These are phyloP conservation scores for Datisca glomerata DNA, from an alignment of 306 rosid species.

Conservation along the genomic window DNA sequence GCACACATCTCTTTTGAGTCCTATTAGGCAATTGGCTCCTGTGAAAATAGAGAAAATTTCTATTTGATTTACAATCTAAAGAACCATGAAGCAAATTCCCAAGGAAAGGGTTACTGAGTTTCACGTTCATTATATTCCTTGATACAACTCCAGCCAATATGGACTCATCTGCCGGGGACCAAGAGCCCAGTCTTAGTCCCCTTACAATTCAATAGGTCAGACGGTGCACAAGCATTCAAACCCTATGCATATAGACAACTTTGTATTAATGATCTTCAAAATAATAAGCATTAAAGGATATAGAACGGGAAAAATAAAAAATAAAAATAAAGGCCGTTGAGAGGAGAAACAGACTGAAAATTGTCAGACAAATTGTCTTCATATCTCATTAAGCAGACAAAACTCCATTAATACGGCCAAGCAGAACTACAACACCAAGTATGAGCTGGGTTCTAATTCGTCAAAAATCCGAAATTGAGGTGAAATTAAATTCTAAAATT, in stretches of 20 bases:
- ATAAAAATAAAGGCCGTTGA: not conserved
- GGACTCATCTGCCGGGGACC: conserved; percentile 36
- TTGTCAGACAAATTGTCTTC: not conserved
- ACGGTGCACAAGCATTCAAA: conserved; percentile 10
- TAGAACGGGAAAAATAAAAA: not conserved
- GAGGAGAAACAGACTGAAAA: not conserved
- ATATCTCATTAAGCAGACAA: not conserved
- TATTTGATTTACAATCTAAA: conserved; percentile 19
- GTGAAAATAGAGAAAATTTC: conserved; percentile 20
- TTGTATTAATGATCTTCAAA: not conserved
- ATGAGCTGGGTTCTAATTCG: too few relatives aligned
- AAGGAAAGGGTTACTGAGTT: conserved; percentile 36
- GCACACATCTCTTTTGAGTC: conserved; percentile 20
- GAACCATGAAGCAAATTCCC: conserved; percentile 39
- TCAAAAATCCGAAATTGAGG: too few relatives aligned
- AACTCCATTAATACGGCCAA: not conserved
- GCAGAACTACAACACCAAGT: not conserved
- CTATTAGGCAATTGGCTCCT: conserved; percentile 22
- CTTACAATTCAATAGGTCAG: conserved; percentile 16
- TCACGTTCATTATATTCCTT: conserved; percentile 45
- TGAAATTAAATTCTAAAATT: too few relatives aligned
- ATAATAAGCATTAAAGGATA: not conserved
- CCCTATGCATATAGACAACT: conserved; percentile 10
- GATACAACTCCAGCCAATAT: conserved; percentile 13
- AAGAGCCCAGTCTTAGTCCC: conserved; percentile 49